Evolutionary conservation across 495 filamentous ascomycete species (phyloP).

Genomic region (Aspergillus sclerotioniger): DNA sequence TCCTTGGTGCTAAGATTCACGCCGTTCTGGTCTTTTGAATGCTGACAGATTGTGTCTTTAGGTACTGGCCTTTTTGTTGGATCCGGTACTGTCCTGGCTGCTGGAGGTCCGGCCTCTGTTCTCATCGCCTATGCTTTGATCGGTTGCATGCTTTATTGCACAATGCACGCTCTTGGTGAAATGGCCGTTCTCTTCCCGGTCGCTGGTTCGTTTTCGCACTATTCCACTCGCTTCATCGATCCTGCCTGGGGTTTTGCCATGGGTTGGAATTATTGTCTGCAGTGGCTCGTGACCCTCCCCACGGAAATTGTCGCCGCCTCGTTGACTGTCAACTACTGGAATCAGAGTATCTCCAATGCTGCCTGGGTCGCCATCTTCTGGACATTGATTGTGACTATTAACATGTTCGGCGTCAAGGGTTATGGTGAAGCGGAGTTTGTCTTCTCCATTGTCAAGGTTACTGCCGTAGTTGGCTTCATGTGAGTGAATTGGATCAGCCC

Average conservation of each 20-base stretch:
- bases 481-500: slow-evolving; percentile 38
- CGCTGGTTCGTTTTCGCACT: slow-evolving; percentile 88
- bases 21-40: neutral
- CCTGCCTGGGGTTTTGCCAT: slow-evolving; percentile 97
- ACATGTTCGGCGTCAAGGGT: slow-evolving; percentile 80
- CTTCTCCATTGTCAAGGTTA: slow-evolving; percentile 82
- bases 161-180: slow-evolving; percentile 88
- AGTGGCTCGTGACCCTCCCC: slow-evolving; percentile 88
- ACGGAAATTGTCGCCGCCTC: slow-evolving; percentile 89
- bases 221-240: slow-evolving; percentile 88
- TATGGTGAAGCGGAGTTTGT: slow-evolving; percentile 92
- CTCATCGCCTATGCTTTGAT: slow-evolving; percentile 80
- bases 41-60: slow-evolving; percentile 30
- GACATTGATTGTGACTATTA: slow-evolving; percentile 69
- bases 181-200: slow-evolving; percentile 89
- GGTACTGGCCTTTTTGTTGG: slow-evolving; percentile 90
- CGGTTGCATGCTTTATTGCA: slow-evolving; percentile 87
- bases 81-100: slow-evolving; percentile 72
- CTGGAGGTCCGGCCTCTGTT: slow-evolving; percentile 81
- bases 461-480: slow-evolving; percentile 87
- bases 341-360: slow-evolving; percentile 60
- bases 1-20: neutral
- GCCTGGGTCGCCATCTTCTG: slow-evolving; percentile 88
- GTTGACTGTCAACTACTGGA: slow-evolving; percentile 87
- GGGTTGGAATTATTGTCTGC: slow-evolving; percentile 97